phyloP scores from a whole-genome alignment of 1,139 yeast species.

The Suhomyces bolitotheri region DNA sequence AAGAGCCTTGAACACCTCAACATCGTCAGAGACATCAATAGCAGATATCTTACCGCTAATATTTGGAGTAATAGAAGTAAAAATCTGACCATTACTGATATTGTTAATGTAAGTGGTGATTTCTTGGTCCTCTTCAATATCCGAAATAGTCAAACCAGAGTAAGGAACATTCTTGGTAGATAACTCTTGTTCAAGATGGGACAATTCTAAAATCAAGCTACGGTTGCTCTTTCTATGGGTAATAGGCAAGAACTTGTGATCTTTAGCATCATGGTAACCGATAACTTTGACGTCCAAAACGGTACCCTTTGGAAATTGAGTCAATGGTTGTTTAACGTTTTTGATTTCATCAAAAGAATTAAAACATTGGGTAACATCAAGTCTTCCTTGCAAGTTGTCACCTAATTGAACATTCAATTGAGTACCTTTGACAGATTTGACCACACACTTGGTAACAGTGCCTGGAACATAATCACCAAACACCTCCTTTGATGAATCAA shows the following conservation, averaged over 20 bases:
- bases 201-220: constrained; percentile 64
- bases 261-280: constrained; percentile 76
- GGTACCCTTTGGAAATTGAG: constrained; percentile 59
- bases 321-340: constrained; percentile 60
- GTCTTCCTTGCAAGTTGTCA: constrained; percentile 76
- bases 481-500: constrained; percentile 52
- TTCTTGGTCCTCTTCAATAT: constrained; percentile 43
- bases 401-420: constrained; percentile 78
- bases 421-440: constrained; percentile 67
- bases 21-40: constrained; percentile 63
- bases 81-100: constrained; percentile 53
- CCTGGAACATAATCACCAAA: constrained; percentile 62
- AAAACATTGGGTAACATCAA: constrained; percentile 74
- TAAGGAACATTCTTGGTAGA: constrained; percentile 23
- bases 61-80: constrained; percentile 71
- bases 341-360: constrained; percentile 55
- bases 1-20: constrained; percentile 49
- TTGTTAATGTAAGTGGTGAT: constrained; percentile 56
- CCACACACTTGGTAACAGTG: constrained; percentile 55
- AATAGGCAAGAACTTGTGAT: constrained; percentile 67
- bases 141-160: constrained; percentile 35
- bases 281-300: constrained; percentile 63
- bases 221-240: constrained; percentile 58
- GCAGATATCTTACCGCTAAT: constrained; percentile 68
- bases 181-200: constrained; percentile 45